Evolutionary conservation across 805 yeast species (phyloP).

Genomic region (Saccharomycopsis amapae): DNA sequence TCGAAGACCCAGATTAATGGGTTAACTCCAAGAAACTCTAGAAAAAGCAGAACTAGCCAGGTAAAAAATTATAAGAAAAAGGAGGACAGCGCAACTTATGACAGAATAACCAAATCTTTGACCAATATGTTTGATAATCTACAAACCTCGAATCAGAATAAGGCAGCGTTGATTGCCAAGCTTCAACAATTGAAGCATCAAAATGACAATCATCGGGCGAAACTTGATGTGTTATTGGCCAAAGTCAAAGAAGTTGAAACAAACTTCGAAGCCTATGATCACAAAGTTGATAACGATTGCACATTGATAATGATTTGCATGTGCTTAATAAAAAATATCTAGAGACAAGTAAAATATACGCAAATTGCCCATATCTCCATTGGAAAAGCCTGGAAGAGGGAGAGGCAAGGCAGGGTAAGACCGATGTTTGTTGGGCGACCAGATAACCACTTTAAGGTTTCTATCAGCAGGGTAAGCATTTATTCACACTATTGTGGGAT

Average conservation of each 20-base stretch:
- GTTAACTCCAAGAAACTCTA: background rate
- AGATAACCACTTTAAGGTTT: too few relatives aligned
- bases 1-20: too few relatives aligned
- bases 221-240: constrained; percentile 5
- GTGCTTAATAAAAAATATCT: constrained; percentile 19
- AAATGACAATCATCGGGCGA: constrained; percentile 10
- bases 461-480: too few relatives aligned
- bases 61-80: background rate
- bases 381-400: background rate
- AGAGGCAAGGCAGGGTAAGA: too few relatives aligned
- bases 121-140: constrained; percentile 16
- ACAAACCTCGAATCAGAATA: constrained; percentile 14
- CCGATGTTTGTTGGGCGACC: too few relatives aligned
- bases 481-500: too few relatives aligned
- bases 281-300: constrained; percentile 19
- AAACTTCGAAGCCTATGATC: constrained; percentile 14
- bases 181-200: constrained; percentile 12
- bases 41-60: background rate
- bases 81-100: constrained; percentile 5
- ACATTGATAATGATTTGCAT: constrained; percentile 20
- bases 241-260: constrained; percentile 16
- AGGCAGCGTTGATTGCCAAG: constrained; percentile 12
- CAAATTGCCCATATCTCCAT: too few relatives aligned
- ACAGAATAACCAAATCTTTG: constrained; percentile 19
- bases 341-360: background rate